Base-by-base conservation (phyloP, 495 filamentous ascomycete genomes). In the Penicillium malachiteum region DNA sequence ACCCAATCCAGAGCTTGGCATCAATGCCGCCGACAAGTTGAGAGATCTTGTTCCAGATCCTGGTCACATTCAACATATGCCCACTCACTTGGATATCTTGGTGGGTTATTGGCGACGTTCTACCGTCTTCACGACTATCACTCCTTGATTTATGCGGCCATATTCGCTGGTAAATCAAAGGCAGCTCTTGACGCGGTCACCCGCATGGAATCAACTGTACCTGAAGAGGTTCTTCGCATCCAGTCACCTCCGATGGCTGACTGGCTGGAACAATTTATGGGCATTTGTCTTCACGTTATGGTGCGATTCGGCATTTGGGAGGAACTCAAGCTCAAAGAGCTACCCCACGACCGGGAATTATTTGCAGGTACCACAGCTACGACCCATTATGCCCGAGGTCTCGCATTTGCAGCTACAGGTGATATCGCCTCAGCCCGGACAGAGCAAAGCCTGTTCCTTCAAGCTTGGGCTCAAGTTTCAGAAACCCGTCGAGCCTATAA, bases 1-100 rank as follows among this genome's bases (percentile, higher is more conserved):
- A 1, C 57, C 63, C 0, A 73, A 68, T 11, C 86, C 86, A 0
- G 85, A 86, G 45, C 50, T 58, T 0, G 85, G 81, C 0, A 66
- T 87, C 8, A 64, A 66, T 4, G 73, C 72, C 3, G 84, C 84
- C 0, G 80, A 87, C 57, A 70, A 73, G 18, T 76, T 87, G 4
- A 78, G 84, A 2, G 73, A 74, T 8, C 75, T 87, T 0, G 72
- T 85, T 5, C 85, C 86, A 0, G 83, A 87, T 44, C 72, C 80
- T 3, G 84, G 84, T 7, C 86, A 89, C 55, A 69, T 87, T 30
- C 75, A 80, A 33, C 86, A 89, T 56, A 89, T 89, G 86, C 84
- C 86, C 1, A 78, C 79, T 0, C 86, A 89, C 62, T 67, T 89
- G 33, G 84, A 89, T 59, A 71, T 87, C 7, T 69, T 87, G 3